phyloP scores from a whole-genome alignment of 2,329 filamentous ascomycete genomes.

The Aspergillus hiratsukae region DNA sequence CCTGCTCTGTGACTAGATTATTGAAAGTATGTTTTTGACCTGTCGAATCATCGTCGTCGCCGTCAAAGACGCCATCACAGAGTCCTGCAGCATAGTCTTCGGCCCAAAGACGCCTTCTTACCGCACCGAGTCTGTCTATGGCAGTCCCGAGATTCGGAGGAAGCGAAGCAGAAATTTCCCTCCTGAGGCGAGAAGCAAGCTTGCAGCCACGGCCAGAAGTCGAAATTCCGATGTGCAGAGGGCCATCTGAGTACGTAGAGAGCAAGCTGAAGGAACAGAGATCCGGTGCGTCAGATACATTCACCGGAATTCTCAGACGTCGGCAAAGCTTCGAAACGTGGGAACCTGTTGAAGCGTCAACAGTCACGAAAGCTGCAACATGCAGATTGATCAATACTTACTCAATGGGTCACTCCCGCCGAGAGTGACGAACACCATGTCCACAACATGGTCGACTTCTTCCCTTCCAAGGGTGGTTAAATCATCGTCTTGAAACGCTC shows the following conservation, averaged over 20 bases:
- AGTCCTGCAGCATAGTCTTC: slow-evolving; percentile 59
- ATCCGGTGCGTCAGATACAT: slow-evolving; percentile 80
- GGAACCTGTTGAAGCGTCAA: slow-evolving; percentile 42
- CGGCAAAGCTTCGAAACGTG: slow-evolving; percentile 72
- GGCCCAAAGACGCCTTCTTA: slow-evolving; percentile 67
- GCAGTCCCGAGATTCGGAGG: slow-evolving; percentile 71
- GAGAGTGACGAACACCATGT: slow-evolving; percentile 84
- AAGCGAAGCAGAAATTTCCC: slow-evolving; percentile 78
- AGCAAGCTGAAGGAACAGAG: slow-evolving; percentile 88
- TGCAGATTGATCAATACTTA: slow-evolving; percentile 34
- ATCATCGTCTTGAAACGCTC: slow-evolving; percentile 64
- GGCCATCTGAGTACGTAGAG: slow-evolving; percentile 83
- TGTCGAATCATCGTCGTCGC: slow-evolving; percentile 45
- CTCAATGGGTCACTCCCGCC: slow-evolving; percentile 47
- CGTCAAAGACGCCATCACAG: slow-evolving; percentile 39
- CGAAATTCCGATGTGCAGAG: slow-evolving; percentile 90
- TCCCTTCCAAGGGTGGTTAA: slow-evolving; percentile 71
- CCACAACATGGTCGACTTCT: slow-evolving; percentile 73
- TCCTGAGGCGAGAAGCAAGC: slow-evolving; percentile 78
- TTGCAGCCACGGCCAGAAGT: slow-evolving; percentile 95
- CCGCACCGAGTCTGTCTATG: slow-evolving; percentile 69
- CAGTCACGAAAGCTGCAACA: slow-evolving; percentile 16
- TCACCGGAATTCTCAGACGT: slow-evolving; percentile 80
- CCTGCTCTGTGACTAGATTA: slow-evolving; percentile 67
- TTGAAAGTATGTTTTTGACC: slow-evolving; percentile 79